Evolutionary conservation across 2,329 filamentous ascomycete species (phyloP).

Genomic region (Cladosporium cucumerinum): DNA sequence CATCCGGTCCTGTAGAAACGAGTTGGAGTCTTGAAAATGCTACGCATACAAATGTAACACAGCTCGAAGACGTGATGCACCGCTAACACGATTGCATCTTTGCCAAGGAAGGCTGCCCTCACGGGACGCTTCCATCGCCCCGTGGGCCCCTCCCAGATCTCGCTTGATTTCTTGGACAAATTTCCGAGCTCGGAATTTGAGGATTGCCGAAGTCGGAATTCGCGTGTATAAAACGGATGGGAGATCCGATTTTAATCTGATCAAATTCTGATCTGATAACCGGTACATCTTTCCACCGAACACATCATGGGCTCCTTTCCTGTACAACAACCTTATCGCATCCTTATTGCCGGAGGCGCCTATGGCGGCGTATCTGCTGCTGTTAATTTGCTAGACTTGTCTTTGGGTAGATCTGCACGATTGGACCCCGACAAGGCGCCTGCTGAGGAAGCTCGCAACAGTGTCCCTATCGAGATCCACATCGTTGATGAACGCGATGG

Average conservation of each 20-base stretch:
- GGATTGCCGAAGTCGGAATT: background rate
- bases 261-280: slow-evolving; percentile 10
- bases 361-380: slow-evolving; percentile 68
- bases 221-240: background rate
- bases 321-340: slow-evolving; percentile 20
- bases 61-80: background rate
- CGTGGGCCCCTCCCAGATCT: background rate
- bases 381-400: slow-evolving; percentile 65
- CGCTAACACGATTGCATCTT: background rate
- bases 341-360: slow-evolving; percentile 68
- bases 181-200: slow-evolving; percentile 7
- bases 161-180: slow-evolving; percentile 13
- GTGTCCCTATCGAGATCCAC: slow-evolving; percentile 60
- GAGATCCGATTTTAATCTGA: slow-evolving; percentile 9
- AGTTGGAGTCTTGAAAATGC: background rate
- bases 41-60: background rate
- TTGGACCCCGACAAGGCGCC: slow-evolving; percentile 30
- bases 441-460: slow-evolving; percentile 27
- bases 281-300: background rate
- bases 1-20: background rate
- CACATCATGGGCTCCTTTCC: slow-evolving; percentile 6
- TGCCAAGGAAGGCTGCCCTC: background rate
- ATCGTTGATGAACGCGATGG: slow-evolving; percentile 78
- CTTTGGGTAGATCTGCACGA: slow-evolving; percentile 55
- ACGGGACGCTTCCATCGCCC: background rate